Base-by-base conservation (phyloP, 352 stramenopile genomes). In the Globisporangium cystogenes region DNA sequence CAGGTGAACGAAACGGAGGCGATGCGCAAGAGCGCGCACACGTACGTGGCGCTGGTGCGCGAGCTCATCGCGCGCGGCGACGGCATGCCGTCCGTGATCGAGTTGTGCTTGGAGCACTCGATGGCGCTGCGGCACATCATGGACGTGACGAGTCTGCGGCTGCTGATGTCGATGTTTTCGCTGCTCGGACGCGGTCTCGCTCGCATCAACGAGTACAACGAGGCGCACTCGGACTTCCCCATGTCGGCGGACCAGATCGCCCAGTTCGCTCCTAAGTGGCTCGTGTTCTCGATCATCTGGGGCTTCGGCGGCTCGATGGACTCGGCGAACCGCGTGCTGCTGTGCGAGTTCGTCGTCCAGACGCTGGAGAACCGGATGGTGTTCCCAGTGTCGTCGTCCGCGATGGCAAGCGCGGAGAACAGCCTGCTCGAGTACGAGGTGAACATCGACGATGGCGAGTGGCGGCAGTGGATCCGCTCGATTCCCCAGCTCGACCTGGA, bases 401-500 rank as follows among this genome's bases (percentile, higher is more conserved):
- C 48, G 36, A 76, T 64, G 59, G 65, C 74, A 3, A 76, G 62
- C 21, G 47, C 61, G 0, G 86, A 94, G 16, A 90, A 93, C 62
- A 94, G 75, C 53, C 65, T 99, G 44, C 83, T 98, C 15, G 93
- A 99, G 68, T 99, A 97, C 58, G 90, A 98, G 67, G 96, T 99
- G 20, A 87, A 97, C 56, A 89, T 99, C 16, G 84, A 98, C 53
- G 95, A 99, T 60, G 97, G 96, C 45, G 96, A 99, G 67, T 99
- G 97, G 82, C 86, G 97, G 33, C 75, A 91, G 11, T 99, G 97
- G 98, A 83, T 81, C 36, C 89, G 93, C 24, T 97, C 85, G 36
- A 97, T 99, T 16, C 97, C 97, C 20, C 76, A 96, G 60, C 86
- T 99, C 46, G 96, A 99, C 67, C 93, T 99, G 40, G 97, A 99